Evolutionary conservation across 257 asterid genomes (phyloP).

Genomic region (Lycium barbarum): DNA sequence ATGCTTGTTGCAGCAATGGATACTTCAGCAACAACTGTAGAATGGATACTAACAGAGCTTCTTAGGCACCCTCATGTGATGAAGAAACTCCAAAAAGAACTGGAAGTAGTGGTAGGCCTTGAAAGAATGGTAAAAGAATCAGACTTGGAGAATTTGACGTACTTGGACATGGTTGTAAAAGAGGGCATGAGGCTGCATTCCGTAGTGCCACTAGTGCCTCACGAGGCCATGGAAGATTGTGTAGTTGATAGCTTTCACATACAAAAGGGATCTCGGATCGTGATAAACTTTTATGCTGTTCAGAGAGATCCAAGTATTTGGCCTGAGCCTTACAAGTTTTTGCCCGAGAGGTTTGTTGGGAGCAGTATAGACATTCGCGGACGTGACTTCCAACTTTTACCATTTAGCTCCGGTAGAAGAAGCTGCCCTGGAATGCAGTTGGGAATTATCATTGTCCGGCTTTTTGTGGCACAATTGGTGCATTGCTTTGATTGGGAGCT

Average conservation of each 20-base stretch:
- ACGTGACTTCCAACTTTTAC: neutral
- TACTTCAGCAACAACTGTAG: neutral
- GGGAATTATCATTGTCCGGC: neutral
- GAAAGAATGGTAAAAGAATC: neutral
- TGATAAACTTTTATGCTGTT: neutral
- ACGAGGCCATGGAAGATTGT: neutral
- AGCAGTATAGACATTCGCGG: neutral
- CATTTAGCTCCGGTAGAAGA: constrained; percentile 1
- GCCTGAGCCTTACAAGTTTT: neutral
- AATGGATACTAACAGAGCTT: neutral
- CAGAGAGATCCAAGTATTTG: constrained; percentile 4
- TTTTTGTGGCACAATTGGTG: neutral
- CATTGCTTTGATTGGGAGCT: constrained; percentile 10
- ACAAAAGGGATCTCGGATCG: neutral
- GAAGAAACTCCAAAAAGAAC: neutral
- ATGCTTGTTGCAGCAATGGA: neutral
- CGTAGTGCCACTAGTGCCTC: neutral
- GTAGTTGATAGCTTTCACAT: neutral
- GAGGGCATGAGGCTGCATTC: constrained; percentile 18
- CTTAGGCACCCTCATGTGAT: constrained; percentile 15
- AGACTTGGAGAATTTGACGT: neutral
- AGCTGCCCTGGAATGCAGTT: neutral
- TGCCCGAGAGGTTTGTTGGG: neutral
- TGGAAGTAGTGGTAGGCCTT: neutral
- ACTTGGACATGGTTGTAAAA: neutral